phyloP scores from a whole-genome alignment of 2,329 filamentous ascomycete species.

The Diaporthe vaccinii region DNA sequence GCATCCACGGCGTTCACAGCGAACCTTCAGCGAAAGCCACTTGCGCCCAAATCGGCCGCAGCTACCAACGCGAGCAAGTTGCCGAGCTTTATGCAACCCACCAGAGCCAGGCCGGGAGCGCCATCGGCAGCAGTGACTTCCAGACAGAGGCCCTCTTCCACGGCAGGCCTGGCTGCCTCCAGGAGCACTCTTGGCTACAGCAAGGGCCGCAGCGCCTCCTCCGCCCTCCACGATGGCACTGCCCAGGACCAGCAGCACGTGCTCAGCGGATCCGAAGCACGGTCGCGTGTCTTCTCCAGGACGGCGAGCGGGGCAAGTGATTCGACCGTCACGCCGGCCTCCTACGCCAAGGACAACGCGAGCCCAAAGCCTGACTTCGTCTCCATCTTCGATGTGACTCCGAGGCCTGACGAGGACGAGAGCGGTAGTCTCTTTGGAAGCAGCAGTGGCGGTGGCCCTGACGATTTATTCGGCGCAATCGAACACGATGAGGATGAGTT shows the following conservation, averaged over 20 bases:
- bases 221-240: conserved; percentile 54
- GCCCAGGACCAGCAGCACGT: conserved; percentile 42
- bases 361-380: conserved; percentile 62
- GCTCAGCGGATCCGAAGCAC: conserved; percentile 39
- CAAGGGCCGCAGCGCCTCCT: conserved; percentile 75
- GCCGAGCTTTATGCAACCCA: conserved; percentile 39
- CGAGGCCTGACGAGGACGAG: conserved; percentile 58
- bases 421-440: conserved; percentile 63
- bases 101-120: conserved; percentile 46
- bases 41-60: conserved; percentile 40
- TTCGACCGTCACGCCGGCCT: conserved; percentile 63
- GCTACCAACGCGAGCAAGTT: conserved; percentile 42
- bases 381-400: conserved; percentile 66
- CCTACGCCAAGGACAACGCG: conserved; percentile 52
- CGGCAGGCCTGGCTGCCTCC: conserved; percentile 74
- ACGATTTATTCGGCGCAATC: neutral
- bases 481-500: conserved; percentile 32
- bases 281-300: conserved; percentile 46
- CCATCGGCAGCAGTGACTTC: conserved; percentile 53
- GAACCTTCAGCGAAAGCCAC: conserved; percentile 44
- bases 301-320: conserved; percentile 54
- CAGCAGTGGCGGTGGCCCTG: neutral
- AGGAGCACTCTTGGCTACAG: conserved; percentile 88
- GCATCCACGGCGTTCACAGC: conserved; percentile 41
- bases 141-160: conserved; percentile 56